A percentile compares a stretch with the other conserved stretches of the same genome.
Evolutionary conservation across 2,329 filamentous ascomycete species (phyloP).

Genomic region (Colletotrichum sp.): DNA sequence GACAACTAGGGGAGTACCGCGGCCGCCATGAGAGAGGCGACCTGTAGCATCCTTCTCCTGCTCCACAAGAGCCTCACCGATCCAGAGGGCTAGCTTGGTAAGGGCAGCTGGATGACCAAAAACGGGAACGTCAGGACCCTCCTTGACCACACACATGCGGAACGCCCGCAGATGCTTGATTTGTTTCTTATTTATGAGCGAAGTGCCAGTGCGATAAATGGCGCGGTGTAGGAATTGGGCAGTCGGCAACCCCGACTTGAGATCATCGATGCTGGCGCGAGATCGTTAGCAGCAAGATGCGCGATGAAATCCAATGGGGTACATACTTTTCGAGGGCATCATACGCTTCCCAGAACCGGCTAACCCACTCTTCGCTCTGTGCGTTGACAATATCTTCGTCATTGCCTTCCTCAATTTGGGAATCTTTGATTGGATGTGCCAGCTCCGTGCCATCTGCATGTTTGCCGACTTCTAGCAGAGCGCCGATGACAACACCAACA

Average conservation of each 20-base stretch:
- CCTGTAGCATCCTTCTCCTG: conserved; percentile 82
- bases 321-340: conserved; percentile 73
- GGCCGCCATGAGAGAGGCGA: conserved; percentile 68
- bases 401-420: conserved; percentile 45
- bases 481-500: conserved; percentile 89
- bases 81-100: conserved; percentile 92
- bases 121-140: conserved; percentile 87
- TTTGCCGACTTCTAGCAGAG: conserved; percentile 89
- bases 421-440: conserved; percentile 32
- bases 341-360: conserved; percentile 74
- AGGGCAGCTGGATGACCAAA: conserved; percentile 93
- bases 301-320: conserved; percentile 36
- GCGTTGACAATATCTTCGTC: conserved; percentile 45
- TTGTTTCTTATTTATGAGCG: conserved; percentile 89
- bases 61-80: conserved; percentile 89
- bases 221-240: conserved; percentile 91
- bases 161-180: conserved; percentile 93
- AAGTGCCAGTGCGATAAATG: conserved; percentile 91
- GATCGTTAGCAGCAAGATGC: conserved; percentile 47
- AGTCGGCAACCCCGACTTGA: conserved; percentile 77
- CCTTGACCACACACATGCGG: conserved; percentile 93
- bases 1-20: conserved; percentile 86
- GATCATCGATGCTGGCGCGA: conserved; percentile 69
- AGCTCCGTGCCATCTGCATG: conserved; percentile 42
- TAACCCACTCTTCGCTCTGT: conserved; percentile 68